These are phyloP conservation scores for Thalassiosira oceanica DNA, from an alignment of 352 stramenopile genomes.

Conservation along the genomic window DNA sequence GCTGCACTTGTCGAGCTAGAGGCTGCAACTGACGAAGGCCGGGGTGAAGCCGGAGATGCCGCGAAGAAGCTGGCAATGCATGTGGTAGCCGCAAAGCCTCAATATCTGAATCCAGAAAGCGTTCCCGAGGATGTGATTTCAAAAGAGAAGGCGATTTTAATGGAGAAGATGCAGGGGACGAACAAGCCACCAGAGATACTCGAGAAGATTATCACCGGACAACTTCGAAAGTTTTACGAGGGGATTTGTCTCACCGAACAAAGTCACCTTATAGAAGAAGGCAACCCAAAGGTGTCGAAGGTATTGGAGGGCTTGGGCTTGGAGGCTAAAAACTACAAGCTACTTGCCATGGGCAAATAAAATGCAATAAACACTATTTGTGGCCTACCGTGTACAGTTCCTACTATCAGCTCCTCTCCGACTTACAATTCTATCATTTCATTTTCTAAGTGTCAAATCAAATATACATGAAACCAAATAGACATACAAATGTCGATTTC, in stretches of 20 bases:
- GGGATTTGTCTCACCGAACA: constrained; percentile 91
- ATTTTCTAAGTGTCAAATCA: too few relatives aligned
- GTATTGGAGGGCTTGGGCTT: constrained; percentile 44
- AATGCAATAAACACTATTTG: neutral
- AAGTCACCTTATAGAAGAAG: constrained; percentile 91
- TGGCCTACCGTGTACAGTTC: neutral
- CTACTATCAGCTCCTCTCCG: too few relatives aligned
- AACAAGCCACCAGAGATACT: constrained; percentile 89
- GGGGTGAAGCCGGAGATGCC: constrained; percentile 55
- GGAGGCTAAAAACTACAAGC: constrained; percentile 30
- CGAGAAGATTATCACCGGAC: constrained; percentile 92
- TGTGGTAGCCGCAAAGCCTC: constrained; percentile 90
- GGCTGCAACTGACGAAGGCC: neutral
- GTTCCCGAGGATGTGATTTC: constrained; percentile 86
- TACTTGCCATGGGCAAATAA: constrained; percentile 27
- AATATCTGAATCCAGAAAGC: constrained; percentile 86
- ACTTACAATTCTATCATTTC: too few relatives aligned
- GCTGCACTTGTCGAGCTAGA: constrained; percentile 56
- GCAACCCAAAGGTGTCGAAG: constrained; percentile 62
- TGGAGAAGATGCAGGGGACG: constrained; percentile 78
- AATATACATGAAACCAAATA: too few relatives aligned
- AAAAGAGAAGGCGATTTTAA: constrained; percentile 89
- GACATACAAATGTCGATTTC: too few relatives aligned
- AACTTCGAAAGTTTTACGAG: constrained; percentile 91
- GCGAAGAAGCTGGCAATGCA: constrained; percentile 95